Evolutionary conservation across 1,284 basidiomycete genomes (phyloP), one percentile per base, ranked within the genome.

Genomic region (Sutorius eximius): DNA sequence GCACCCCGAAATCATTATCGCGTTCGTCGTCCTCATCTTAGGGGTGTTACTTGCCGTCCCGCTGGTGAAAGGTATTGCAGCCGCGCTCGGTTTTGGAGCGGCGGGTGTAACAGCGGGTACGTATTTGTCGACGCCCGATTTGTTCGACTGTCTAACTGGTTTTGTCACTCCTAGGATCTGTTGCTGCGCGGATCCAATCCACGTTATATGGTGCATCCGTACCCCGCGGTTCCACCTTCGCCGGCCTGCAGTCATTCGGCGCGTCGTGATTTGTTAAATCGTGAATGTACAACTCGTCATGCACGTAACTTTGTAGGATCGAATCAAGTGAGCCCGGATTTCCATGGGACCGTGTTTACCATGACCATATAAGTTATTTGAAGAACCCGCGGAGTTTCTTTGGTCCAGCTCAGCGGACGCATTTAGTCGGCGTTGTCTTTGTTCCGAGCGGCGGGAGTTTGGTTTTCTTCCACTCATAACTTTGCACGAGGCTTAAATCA

Each of bases 241-340:
- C 59, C 3, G 1, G 1, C 9, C 13, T 61, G 0, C 45, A 58
- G 3, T 58, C 59, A 1, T 55, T 58, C 13, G 56, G 57, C 2
- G 36, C 57, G 0, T 0, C 1, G 24, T 42, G 15, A 33, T 24
- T 18, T 43, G 16, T 6, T 6, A 8, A 29, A 20, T 2, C 1
- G 5, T 47, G 15, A 16, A 13, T 3, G 24, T 24, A 33, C 15
- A 51, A 18, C 7, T 18, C n/a, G 34, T 37, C 12, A 9, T 24
- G 16, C 11, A 16, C 18, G 24, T n/a, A 11, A 10, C n/a, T 20
- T 18, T 36, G n/a, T 34, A 45, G 8, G 18, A 15, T 34, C 10
- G 12, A 20, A 12, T 22, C 8, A 3, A 13, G 27, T 18, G 20
- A 36, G 24, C 24, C 5, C 41, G 5, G 3, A 27, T 6, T 6